Evolutionary conservation across 148 eudicot species (phyloP).

Genomic region (Euryodendron excelsum): DNA sequence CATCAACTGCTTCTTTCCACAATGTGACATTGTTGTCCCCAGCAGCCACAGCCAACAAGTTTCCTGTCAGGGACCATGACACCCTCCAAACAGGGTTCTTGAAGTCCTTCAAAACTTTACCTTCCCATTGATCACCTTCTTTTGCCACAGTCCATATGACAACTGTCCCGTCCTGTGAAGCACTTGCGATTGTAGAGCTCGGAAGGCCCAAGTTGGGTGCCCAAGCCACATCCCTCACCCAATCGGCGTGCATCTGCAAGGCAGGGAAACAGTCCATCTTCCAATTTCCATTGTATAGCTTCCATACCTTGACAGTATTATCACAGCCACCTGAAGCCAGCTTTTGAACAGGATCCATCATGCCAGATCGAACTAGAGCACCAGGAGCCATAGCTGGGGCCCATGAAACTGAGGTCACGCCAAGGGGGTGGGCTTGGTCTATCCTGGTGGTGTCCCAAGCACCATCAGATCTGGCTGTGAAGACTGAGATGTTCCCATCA

Average conservation of each 20-base stretch:
- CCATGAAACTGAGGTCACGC: constrained; percentile 92
- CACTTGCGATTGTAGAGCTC: constrained; percentile 87
- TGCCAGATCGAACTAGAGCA: constrained; percentile 65
- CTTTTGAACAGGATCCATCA: constrained; percentile 68
- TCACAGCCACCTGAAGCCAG: constrained; percentile 93
- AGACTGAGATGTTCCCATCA: constrained; percentile 78
- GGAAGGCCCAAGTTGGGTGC: constrained; percentile 94
- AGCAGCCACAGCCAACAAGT: constrained; percentile 84
- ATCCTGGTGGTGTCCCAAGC: constrained; percentile 82
- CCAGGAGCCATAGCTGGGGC: constrained; percentile 87
- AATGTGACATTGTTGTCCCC: constrained; percentile 74
- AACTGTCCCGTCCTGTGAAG: constrained; percentile 89
- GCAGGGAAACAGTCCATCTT: constrained; percentile 94
- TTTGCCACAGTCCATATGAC: constrained; percentile 84
- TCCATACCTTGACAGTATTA: constrained; percentile 85
- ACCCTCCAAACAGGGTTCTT: constrained; percentile 90
- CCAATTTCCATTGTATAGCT: constrained; percentile 69
- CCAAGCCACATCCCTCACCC: constrained; percentile 97
- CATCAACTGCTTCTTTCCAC: constrained; percentile 97
- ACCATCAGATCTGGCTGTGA: constrained; percentile 71
- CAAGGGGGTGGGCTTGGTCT: constrained; percentile 94
- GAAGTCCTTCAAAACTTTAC: constrained; percentile 78
- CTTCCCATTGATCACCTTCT: constrained; percentile 93
- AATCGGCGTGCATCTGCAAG: constrained; percentile 75
- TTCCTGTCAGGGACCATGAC: constrained; percentile 91